Conservation (phyloP, 208 protist species). For the Trypanosomatidae sp. region DNA sequence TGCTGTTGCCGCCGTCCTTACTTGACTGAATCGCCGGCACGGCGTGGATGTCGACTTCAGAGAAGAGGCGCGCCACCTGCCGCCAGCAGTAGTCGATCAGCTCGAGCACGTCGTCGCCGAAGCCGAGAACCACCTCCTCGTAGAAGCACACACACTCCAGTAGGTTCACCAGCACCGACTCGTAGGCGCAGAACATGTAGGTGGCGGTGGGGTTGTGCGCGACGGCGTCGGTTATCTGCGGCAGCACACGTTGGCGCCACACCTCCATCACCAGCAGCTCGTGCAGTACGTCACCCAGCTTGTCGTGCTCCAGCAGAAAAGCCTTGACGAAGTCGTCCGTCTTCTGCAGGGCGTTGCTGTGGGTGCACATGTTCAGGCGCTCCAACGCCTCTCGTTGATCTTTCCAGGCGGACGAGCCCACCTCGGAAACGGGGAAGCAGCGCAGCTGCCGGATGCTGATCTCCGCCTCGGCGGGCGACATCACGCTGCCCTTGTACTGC, state of each 20-base stretch:
- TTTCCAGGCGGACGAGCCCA: slow-evolving; percentile 82
- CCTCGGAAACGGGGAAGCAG: slow-evolving; percentile 51
- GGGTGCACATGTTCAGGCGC: slow-evolving; percentile 90
- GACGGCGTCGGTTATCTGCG: slow-evolving; percentile 37
- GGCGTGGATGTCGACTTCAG: slow-evolving; percentile 37
- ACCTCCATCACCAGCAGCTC: slow-evolving; percentile 87
- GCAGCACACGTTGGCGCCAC: slow-evolving; percentile 84
- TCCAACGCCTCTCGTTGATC: slow-evolving; percentile 75
- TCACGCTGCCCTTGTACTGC: slow-evolving; percentile 61
- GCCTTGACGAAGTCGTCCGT: slow-evolving; percentile 86
- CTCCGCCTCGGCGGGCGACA: slow-evolving; percentile 72
- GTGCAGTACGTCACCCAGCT: slow-evolving; percentile 72
- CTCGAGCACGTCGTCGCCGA: slow-evolving; percentile 87
- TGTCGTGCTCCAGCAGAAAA: slow-evolving; percentile 80
- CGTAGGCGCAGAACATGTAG: slow-evolving; percentile 88
- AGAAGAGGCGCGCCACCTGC: slow-evolving; percentile 75
- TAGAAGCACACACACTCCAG: slow-evolving; percentile 88
- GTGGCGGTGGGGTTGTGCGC: slow-evolving; percentile 61
- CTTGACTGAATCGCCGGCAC: no score
- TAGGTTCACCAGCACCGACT: slow-evolving; percentile 88
- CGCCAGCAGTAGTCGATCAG: slow-evolving; percentile 92
- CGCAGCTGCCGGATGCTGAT: slow-evolving; percentile 67
- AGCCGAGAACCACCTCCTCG: slow-evolving; percentile 74
- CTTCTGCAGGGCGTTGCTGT: slow-evolving; percentile 86
- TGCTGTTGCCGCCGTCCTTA: no score